Evolutionary conservation across 1,284 basidiomycete species (phyloP), one percentile per base, ranked within the genome.

Genomic region (Pseudozyma thailandica): DNA sequence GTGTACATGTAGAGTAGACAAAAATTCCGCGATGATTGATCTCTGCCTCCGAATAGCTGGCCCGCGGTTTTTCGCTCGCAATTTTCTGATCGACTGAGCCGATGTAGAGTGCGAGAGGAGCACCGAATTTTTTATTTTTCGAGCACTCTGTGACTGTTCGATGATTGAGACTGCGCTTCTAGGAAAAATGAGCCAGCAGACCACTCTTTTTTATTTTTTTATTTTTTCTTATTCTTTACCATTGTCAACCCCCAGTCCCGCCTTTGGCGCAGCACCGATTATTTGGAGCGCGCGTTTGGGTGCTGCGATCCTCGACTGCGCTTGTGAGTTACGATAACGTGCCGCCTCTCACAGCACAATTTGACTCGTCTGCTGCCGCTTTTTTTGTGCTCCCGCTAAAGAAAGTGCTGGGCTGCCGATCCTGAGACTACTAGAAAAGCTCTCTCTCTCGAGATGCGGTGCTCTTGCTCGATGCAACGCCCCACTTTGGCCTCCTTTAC

Each of bases 61-160:
- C 42, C 30, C 55, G n/a, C n/a, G n/a, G n/a, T n/a, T n/a, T n/a
- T n/a, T 31, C 30, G 30, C 45, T 28, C 39, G 43, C 25, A 28
- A 26, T 55, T 55, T 54, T 50, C 30, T 31, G 8, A 35, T 35
- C 38, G 18, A 39, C 16, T 33, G 28, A 7, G 27, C 25, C 23
- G 23, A 13, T 4, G 9, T 50, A 35, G 9, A 20, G 18, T 25
- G 28, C 41, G 20, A 18, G 20, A 18, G 27, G 39, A 16, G 59
- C 52, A 62, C 53, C 38, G 53, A 55, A 62, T 62, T 61, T 37
- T 4, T 47, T 30, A 25, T 37, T 45, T 31, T 44, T 26, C 3
- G 20, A 21, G 4, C 28, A 48, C n/a, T 48, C 37, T 47, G 9
- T 21, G 20, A 2, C 15, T 31, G 33, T 38, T 31, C 26, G 25